These are phyloP conservation scores for Russula virescens DNA, from an alignment of 768 basidiomycete genomes.

Conservation along the genomic window DNA sequence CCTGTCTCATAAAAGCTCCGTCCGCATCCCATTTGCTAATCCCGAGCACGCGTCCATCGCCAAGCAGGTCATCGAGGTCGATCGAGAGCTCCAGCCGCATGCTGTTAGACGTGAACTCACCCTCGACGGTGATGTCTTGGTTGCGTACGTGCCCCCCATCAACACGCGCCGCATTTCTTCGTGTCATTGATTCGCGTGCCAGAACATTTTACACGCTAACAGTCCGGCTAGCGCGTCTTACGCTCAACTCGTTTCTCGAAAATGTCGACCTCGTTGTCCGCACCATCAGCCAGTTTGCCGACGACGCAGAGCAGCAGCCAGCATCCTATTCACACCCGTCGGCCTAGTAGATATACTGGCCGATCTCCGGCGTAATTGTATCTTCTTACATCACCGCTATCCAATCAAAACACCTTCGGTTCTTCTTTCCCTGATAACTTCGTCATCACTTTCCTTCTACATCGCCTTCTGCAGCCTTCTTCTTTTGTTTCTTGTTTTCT, in stretches of 20 bases:
- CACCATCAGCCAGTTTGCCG: conserved; percentile 75
- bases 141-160: conserved; percentile 54
- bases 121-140: conserved; percentile 60
- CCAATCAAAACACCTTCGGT: conserved; percentile 22
- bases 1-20: conserved; percentile 26
- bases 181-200: conserved; percentile 9
- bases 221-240: conserved; percentile 76
- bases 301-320: conserved; percentile 43
- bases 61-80: conserved; percentile 80
- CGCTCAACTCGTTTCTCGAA: conserved; percentile 82
- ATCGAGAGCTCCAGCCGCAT: conserved; percentile 75
- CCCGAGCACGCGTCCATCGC: conserved; percentile 74
- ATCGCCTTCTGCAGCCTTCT: conserved; percentile 65
- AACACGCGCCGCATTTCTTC: conserved; percentile 11
- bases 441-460: conserved; percentile 32
- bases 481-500: conserved; percentile 89
- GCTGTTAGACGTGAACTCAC: conserved; percentile 69
- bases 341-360: conserved; percentile 11
- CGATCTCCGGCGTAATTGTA: conserved; percentile 22
- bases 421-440: conserved; percentile 23
- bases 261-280: conserved; percentile 82
- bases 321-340: conserved; percentile 11
- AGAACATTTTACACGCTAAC: conserved; percentile 77
- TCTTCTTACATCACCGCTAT: conserved; percentile 22
- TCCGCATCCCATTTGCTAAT: conserved; percentile 75